phyloP scores from a whole-genome alignment of 2,329 filamentous ascomycete species.

The Cordyceps tenuipes region DNA sequence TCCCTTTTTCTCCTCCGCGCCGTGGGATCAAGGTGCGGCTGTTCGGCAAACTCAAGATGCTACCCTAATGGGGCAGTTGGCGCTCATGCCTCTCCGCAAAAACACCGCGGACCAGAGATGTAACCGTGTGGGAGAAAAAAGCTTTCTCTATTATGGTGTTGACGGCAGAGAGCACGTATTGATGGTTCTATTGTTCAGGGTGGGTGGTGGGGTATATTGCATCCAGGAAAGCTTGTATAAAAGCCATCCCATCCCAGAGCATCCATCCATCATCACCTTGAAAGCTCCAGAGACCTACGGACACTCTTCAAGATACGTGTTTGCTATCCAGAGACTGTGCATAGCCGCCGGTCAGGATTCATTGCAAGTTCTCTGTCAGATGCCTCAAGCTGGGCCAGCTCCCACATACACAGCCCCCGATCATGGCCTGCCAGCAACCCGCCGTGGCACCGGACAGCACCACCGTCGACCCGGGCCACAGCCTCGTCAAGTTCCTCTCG shows the following conservation, averaged over 20 bases:
- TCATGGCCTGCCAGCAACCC: constrained; percentile 8
- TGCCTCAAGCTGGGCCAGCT: neutral
- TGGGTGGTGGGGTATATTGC: neutral
- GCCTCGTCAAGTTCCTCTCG: constrained; percentile 1
- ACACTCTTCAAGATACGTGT: too few relatives aligned
- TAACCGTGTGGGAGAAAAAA: neutral
- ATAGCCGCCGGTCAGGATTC: neutral
- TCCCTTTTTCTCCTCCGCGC: neutral
- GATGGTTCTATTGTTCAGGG: neutral
- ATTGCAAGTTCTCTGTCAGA: neutral
- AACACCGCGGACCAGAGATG: neutral
- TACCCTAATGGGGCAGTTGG: constrained; percentile 4
- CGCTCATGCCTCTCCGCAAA: constrained; percentile 2
- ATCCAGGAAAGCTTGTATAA: neutral
- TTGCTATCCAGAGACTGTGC: neutral
- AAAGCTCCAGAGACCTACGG: neutral
- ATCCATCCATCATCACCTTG: neutral
- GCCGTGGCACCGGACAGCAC: constrained; percentile 8
- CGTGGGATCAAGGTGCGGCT: neutral
- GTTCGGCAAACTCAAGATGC: neutral
- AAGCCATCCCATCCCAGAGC: neutral
- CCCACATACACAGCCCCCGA: neutral
- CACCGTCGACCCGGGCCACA: neutral
- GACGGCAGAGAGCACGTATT: neutral
- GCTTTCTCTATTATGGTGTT: neutral